Evolutionary conservation across 73 alveolate genomes (phyloP).

Genomic region (Symbiodinium pilosum): DNA sequence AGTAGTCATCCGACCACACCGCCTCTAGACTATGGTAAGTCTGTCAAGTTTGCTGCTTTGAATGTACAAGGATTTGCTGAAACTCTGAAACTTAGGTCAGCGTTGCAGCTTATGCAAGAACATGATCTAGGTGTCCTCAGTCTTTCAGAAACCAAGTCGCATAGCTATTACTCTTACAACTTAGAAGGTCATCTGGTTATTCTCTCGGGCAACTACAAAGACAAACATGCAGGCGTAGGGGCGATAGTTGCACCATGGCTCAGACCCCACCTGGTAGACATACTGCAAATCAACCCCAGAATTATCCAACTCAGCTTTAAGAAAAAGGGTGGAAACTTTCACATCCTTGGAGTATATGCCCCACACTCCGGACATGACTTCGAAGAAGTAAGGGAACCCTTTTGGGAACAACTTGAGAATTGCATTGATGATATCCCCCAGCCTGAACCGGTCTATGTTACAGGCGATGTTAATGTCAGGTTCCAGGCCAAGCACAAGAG

Average conservation of each 20-base stretch:
- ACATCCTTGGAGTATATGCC: not conserved
- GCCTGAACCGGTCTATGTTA: not conserved
- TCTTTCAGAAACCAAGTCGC: not conserved
- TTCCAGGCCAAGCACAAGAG: not conserved
- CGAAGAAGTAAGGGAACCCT: not conserved
- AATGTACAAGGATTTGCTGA: not conserved
- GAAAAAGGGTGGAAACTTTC: not conserved
- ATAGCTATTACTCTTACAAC: not conserved
- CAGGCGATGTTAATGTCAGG: not conserved
- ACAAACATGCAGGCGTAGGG: constrained; percentile 1
- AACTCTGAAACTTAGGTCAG: not conserved
- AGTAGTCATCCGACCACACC: not conserved
- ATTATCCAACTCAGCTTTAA: not conserved
- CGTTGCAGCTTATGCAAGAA: not conserved
- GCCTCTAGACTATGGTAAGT: not conserved
- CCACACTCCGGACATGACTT: not conserved
- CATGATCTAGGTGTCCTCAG: not conserved
- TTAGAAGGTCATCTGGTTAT: not conserved
- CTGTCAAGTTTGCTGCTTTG: not conserved
- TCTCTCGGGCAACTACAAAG: not conserved
- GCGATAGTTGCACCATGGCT: not conserved
- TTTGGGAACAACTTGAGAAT: not conserved
- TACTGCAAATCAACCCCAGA: not conserved
- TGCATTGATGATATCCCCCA: not conserved
- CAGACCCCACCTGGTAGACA: not conserved